These are phyloP conservation scores for Trichoderma semiorbis DNA, from an alignment of 2,329 filamentous ascomycete species.

Conservation along the genomic window DNA sequence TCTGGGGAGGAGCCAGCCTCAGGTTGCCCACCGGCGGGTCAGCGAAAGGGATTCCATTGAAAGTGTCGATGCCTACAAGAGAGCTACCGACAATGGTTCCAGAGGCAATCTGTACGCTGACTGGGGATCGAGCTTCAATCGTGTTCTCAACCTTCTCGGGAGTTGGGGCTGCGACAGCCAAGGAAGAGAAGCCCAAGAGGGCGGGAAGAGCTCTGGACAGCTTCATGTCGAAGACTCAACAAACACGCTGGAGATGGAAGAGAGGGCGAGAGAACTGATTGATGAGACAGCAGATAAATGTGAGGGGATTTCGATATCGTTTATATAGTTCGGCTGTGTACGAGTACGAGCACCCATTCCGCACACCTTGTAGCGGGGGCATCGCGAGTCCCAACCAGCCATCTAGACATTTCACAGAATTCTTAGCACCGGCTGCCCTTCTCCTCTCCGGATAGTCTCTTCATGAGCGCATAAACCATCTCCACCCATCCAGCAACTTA, in stretches of 20 bases:
- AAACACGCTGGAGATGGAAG: neutral
- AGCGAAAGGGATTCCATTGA: conserved; percentile 73
- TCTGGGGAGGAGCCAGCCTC: conserved; percentile 65
- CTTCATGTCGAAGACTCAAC: conserved; percentile 15
- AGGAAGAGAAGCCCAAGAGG: conserved; percentile 12
- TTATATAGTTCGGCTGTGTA: neutral
- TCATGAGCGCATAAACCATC: neutral
- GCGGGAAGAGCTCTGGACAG: neutral
- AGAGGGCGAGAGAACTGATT: neutral
- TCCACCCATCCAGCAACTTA: conserved; percentile 1
- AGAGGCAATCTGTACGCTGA: conserved; percentile 52
- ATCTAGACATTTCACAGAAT: neutral
- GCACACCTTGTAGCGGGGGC: neutral
- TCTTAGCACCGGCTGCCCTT: neutral
- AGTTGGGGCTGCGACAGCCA: conserved; percentile 13
- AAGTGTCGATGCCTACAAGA: conserved; percentile 57
- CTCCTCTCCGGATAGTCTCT: neutral
- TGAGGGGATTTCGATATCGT: neutral
- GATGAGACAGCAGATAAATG: neutral
- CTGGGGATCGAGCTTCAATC: conserved; percentile 44
- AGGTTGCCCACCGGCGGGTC: conserved; percentile 63
- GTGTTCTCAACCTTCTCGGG: conserved; percentile 35
- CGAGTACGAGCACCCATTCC: neutral
- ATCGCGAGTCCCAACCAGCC: neutral
- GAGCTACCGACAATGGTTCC: conserved; percentile 54